Percentiles rank a stretch among this genome's conserved stretches.
Evolutionary conservation across 2,329 filamentous ascomycete species (phyloP).

Genomic region (Leptosphaerulina australis): DNA sequence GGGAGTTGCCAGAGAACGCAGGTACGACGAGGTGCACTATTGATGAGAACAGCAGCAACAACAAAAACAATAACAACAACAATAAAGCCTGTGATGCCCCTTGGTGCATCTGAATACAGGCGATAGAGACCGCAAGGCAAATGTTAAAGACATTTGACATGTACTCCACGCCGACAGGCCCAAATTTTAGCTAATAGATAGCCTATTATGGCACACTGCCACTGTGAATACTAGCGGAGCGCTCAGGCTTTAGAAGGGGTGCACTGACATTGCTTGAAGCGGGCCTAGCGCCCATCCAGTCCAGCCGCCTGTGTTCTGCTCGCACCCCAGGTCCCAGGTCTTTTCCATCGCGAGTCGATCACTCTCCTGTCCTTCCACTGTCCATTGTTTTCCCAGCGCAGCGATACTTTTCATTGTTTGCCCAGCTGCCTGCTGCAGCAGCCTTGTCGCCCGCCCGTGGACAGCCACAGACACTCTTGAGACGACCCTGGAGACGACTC

Average conservation of each 20-base stretch:
- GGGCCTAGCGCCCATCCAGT: conserved; percentile 22
- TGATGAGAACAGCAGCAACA: neutral
- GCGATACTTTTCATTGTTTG: conserved; percentile 21
- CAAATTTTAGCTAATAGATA: no score
- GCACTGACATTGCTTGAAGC: conserved; percentile 20
- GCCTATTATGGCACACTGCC: conserved; percentile 8
- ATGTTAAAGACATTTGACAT: no score
- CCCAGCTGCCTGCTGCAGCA: conserved; percentile 28
- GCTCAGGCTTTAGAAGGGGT: conserved; percentile 11
- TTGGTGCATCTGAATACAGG: no score
- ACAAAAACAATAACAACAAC: neutral
- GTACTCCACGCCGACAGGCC: no score
- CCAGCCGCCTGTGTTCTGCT: conserved; percentile 27
- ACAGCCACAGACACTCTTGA: conserved; percentile 11
- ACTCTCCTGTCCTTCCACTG: conserved; percentile 29
- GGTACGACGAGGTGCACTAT: conserved; percentile 16
- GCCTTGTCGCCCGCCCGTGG: conserved; percentile 24
- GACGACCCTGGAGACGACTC: conserved; percentile 20
- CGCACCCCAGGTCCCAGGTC: conserved; percentile 22
- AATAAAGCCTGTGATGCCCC: neutral
- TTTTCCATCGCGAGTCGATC: conserved; percentile 35
- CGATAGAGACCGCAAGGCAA: neutral
- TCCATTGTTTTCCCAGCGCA: conserved; percentile 32
- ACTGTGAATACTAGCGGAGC: conserved; percentile 4
- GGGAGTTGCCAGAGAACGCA: conserved; percentile 16